Percentiles rank a stretch among this genome's conserved stretches.
Evolutionary conservation across 768 basidiomycete species (phyloP).

Genomic region (Suillus tomentosus): DNA sequence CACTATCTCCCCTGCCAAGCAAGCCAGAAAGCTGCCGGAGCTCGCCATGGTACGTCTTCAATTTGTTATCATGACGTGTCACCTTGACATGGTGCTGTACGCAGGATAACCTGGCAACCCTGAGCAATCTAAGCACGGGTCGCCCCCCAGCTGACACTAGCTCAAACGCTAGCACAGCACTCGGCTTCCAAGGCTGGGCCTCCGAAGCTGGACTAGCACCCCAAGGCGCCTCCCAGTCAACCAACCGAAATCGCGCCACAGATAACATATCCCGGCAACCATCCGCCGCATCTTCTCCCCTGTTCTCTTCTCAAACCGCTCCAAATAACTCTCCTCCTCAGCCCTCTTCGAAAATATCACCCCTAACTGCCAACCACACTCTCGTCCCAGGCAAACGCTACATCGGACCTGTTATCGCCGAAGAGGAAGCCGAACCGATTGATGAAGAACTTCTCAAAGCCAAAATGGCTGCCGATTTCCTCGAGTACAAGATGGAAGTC

Average conservation of each 20-base stretch:
- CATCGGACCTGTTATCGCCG: constrained; percentile 32
- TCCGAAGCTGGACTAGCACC: constrained; percentile 31
- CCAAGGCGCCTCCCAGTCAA: constrained; percentile 7
- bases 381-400: constrained; percentile 33
- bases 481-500: constrained; percentile 31
- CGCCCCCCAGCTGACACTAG: constrained; percentile 22
- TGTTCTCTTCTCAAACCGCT: constrained; percentile 19
- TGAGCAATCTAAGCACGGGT: constrained; percentile 26
- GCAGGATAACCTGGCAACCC: constrained; percentile 32
- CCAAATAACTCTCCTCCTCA: constrained; percentile 32
- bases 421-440: constrained; percentile 31
- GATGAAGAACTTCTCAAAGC: constrained; percentile 32
- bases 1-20: constrained; percentile 22
- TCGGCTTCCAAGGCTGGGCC: constrained; percentile 34
- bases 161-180: constrained; percentile 12
- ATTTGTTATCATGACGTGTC: background rate
- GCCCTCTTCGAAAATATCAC: constrained; percentile 27
- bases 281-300: constrained; percentile 20
- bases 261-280: constrained; percentile 32
- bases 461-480: constrained; percentile 36
- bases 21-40: constrained; percentile 31
- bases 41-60: constrained; percentile 31
- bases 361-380: constrained; percentile 22
- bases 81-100: constrained; percentile 2
- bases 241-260: constrained; percentile 28